Evolutionary conservation across 83 land plant genomes (phyloP), one percentile per base, ranked within the genome.

Genomic region (Picea abies): DNA sequence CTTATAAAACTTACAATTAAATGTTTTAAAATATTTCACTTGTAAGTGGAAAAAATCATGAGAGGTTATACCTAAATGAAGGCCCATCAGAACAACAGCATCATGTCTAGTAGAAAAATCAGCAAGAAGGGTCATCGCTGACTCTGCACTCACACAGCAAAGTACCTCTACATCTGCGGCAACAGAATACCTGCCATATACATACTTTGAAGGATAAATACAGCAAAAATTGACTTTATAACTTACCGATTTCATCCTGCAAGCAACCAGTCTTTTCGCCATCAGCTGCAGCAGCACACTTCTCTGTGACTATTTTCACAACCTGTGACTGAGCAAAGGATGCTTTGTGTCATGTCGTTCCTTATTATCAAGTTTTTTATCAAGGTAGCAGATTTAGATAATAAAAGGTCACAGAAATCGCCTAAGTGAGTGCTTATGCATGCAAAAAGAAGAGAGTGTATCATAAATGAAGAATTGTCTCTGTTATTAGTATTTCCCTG

Each of bases 41-140:
- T 76, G 52, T 47, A 75, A 26, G 17, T 76, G 22, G 19, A 32
- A 14, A 4, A 80, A 80, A 63, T 32, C n/a, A 32, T 5, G 19
- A 52, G 35, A 80, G 9, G 22, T 23, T 47, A 14, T 84, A 84
- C 85, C 85, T 52, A 80, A 39, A 84, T 84, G 82, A 71, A 84
- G 83, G 56, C 85, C 72, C 22, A 37, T 16, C 11, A 84, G 49
- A 41, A 84, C 41, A 60, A 84, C 20, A 37, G 85, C 83, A 70
- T 84, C 84, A 29, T 84, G 82, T 39, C 85, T 80, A 6, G 60
- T 67, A 29, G 85, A 60, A 80, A 84, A 84, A 67, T 84, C 85
- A 81, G 85, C 85, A 44, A 84, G 35, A 32, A 84, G 69, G 32
- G 85, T 10, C 84, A 84, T 78, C 23, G 64, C 77, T 37, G 75